Evolutionary conservation across 768 basidiomycete species (phyloP), one percentile per base, ranked within the genome.

Genomic region (Lactifluus subvellereus): DNA sequence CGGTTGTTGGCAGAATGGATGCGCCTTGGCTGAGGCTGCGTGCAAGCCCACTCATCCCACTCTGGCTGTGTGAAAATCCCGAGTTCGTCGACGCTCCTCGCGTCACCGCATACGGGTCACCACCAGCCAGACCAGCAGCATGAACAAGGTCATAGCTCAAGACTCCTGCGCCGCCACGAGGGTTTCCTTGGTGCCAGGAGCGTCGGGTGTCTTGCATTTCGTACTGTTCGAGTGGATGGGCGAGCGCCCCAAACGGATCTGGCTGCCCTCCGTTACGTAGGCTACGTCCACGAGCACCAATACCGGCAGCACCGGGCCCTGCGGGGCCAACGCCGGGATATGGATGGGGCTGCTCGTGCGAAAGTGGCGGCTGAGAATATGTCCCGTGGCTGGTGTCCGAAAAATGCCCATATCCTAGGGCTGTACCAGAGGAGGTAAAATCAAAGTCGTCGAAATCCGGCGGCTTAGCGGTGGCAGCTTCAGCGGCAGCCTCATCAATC

Each of bases 401-500:
- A 32, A 81, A 82, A 14, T 72, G 76, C 20, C 68, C 71, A 51
- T 69, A 72, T 32, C 67, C 65, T 32, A 68, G 66, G 13, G 72
- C 71, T 5, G 69, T 68, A 45, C 70, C 70, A 13, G 62, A 49
- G 38, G 62, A 49, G 38, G 75, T 77, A 50, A 69, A 71, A 47
- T 69, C 66, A 37, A 80, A 77, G 60, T 84, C 83, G 59, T 84
- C 84, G 62, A 80, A 79, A 67, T 71, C 67, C 13, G 83, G 83
- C 0, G 80, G 77, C 20, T 77, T 66, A 1, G 79, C 74, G 0
- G 81, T 82, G 0, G 78, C 79, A 0, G 88, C 88, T 61, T 83
- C 85, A 3, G 80, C 81, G 0, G 88, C 87, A 0, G 88, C 89
- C 54, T 84, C 84, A 14, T 82, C 84, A 45, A 89, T 83, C 57